Evolutionary conservation across 1,139 yeast genomes (phyloP), one percentile per base, ranked within the genome.

Genomic region (Lodderomyces elongisporus): DNA sequence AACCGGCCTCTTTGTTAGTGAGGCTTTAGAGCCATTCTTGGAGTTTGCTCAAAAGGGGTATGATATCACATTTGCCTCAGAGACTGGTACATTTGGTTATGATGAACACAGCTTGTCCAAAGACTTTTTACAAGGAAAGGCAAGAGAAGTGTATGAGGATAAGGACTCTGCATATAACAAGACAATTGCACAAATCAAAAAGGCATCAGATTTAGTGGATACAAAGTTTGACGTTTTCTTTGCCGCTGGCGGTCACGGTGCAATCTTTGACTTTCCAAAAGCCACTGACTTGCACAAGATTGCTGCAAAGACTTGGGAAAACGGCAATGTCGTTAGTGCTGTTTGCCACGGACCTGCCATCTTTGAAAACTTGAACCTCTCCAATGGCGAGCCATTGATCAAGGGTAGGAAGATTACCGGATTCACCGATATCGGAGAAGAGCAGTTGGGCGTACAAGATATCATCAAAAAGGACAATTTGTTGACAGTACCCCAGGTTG

Each of bases 331-430:
- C 27, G 70, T 78, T 17, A 52, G 77, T 27, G 80, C 84, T 13
- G 83, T 78, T 14, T 79, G 85, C 55, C 85, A 79, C 44, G 85
- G 84, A 4, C 81, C 83, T 9, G 67, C 69, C 27, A 62, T 77
- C 41, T 70, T 79, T 37, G 69, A 62, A 24, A 62, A 65, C 31
- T 53, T 77, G 42, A 72, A 70, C 42, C 47, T 55, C 30, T 42
- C 12, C 14, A 61, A 66, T 22, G 77, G 77, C 27, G 58, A 64
- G 34, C 56, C 60, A 8, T 47, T 79, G 35, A 60, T 71, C 39
- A 56, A 70, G 43, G 82, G 78, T 35, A 74, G 69, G 52, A 62
- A 60, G 22, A 61, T 74, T 32, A 77, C 85, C 17, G 84, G 84
- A 2, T 79, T 79, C 60, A 71, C 80, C 18, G 74, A 74, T 43